These are phyloP conservation scores for Blastobotrys mokoenaii DNA, from an alignment of 805 yeast species.

Conservation along the genomic window DNA sequence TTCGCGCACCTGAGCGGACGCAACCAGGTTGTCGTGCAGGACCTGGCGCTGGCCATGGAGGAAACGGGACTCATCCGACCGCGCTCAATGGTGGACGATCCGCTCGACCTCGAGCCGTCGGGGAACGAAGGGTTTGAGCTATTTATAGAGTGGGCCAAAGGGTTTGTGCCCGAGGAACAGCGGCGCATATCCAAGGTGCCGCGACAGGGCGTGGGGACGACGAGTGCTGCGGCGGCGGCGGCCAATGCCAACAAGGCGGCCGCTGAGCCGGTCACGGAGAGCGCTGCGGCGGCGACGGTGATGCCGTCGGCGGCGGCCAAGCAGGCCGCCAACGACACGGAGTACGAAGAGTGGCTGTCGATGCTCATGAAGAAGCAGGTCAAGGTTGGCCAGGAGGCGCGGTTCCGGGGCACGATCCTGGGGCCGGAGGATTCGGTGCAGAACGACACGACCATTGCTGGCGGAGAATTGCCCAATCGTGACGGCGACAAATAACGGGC, in stretches of 20 bases:
- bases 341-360: conserved; percentile 27
- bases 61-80: conserved; percentile 58
- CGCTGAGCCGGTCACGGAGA: neutral
- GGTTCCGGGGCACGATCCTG: conserved; percentile 27
- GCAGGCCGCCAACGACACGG: neutral
- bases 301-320: conserved; percentile 2
- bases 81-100: conserved; percentile 39
- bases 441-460: conserved; percentile 12
- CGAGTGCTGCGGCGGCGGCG: conserved; percentile 4
- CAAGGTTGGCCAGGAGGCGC: conserved; percentile 27
- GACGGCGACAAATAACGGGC: no score
- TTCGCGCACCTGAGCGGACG: conserved; percentile 42
- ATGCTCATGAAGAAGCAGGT: conserved; percentile 25
- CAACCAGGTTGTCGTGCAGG: conserved; percentile 48
- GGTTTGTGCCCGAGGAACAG: conserved; percentile 37
- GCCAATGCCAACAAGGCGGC: conserved; percentile 1
- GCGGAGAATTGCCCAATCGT: conserved; percentile 15
- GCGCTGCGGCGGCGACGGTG: neutral
- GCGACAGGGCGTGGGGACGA: neutral
- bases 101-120: conserved; percentile 40
- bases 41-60: conserved; percentile 62
- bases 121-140: conserved; percentile 41
- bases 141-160: conserved; percentile 50
- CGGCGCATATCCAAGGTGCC: conserved; percentile 22
- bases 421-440: conserved; percentile 2